phyloP scores from a whole-genome alignment of 2,329 filamentous ascomycete genomes.

The Lecanicillium sp. region DNA sequence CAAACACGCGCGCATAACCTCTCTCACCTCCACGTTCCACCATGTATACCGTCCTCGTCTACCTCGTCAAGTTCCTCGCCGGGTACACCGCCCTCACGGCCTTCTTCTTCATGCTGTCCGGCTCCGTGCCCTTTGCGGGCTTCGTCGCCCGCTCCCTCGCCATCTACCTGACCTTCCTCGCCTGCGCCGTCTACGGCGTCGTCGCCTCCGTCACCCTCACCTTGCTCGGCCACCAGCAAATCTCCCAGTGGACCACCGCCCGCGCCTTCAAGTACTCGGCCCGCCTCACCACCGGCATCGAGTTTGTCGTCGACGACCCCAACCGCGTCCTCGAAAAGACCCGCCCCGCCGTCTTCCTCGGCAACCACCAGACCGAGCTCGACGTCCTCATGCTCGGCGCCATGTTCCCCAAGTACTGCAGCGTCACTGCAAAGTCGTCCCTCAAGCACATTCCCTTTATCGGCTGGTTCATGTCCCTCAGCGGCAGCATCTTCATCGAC shows the following conservation, averaged over 20 bases:
- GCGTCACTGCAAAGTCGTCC: constrained; percentile 84
- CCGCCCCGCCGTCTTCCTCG: constrained; percentile 83
- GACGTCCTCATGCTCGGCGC: constrained; percentile 86
- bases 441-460: constrained; percentile 75
- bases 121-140: constrained; percentile 48
- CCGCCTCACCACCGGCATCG: constrained; percentile 66
- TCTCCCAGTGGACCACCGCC: constrained; percentile 79
- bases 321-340: constrained; percentile 52
- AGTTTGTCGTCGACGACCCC: constrained; percentile 66
- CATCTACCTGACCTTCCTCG: constrained; percentile 54
- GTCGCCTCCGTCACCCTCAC: constrained; percentile 65
- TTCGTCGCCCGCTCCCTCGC: constrained; percentile 65
- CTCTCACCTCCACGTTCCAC: no score
- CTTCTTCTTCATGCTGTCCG: constrained; percentile 55
- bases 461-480: constrained; percentile 89
- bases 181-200: constrained; percentile 65
- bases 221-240: constrained; percentile 61
- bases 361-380: constrained; percentile 94
- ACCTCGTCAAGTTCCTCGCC: constrained; percentile 38
- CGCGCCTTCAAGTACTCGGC: constrained; percentile 76
- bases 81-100: constrained; percentile 44
- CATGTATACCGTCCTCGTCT: constrained; percentile 30
- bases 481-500: constrained; percentile 91
- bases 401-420: constrained; percentile 87
- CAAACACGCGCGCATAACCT: no score